phyloP scores from a whole-genome alignment of 148 eudicot genomes.

The Camellia granthamiana region DNA sequence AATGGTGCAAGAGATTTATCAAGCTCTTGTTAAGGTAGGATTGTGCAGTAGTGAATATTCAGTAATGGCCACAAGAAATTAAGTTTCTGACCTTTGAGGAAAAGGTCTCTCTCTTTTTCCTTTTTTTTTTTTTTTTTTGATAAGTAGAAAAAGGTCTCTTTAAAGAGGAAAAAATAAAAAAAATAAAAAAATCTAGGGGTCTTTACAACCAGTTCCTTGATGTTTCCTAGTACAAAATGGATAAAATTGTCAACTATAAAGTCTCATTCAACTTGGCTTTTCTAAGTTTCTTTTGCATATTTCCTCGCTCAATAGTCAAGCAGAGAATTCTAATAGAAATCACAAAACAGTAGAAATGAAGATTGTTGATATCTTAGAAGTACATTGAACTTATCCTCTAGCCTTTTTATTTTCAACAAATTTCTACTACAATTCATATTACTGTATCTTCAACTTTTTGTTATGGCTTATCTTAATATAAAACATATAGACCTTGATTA shows the following conservation, averaged over 20 bases:
- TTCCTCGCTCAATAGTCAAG: neutral
- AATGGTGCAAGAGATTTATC: neutral
- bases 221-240: neutral
- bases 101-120: neutral
- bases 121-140: no score
- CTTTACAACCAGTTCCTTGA: neutral
- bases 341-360: neutral
- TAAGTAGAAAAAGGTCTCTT: neutral
- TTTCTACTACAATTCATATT: neutral
- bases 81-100: neutral
- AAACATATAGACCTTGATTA: neutral
- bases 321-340: neutral
- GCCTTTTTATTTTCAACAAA: neutral
- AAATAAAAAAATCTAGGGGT: neutral
- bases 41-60: neutral
- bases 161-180: neutral
- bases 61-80: neutral
- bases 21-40: neutral
- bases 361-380: neutral
- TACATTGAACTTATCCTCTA: neutral
- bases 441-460: neutral
- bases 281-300: neutral
- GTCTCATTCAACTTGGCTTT: neutral
- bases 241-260: neutral
- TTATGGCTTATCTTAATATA: neutral